Base-by-base conservation (phyloP, 208 protist species). In the Trypanosoma conorhini region DNA sequence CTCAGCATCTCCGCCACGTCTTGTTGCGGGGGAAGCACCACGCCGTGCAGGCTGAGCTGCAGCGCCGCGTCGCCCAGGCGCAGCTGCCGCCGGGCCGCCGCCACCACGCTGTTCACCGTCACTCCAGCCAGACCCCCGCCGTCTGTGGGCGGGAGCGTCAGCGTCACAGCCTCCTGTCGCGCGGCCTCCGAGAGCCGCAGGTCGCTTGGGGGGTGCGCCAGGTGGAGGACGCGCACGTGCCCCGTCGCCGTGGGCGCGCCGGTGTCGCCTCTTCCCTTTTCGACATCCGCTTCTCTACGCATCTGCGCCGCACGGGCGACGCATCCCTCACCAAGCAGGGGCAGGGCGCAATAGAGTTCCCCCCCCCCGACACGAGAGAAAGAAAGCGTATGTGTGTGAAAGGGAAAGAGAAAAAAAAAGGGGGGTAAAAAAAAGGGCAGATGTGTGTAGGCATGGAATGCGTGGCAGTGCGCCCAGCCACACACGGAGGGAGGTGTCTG, bases 21-120 rank as follows among this genome's bases (percentile, higher is more conserved):
- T 44, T 72, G 33, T 33, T 44, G 28, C 24, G 56, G 67, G 28
- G 26, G 24, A 1, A 72, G 57, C 15, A 64, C 56, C 10, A 72
- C 22, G 17, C 67, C 67, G 19, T 57, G 42, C 28, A 72, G 67
- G 40, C 56, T 64, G 42, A 72, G 67, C 57, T 57, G 67, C 35
- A 72, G 57, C 42, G 56, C 22, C 17, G 33, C 28, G n/a, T 12
- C 57, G 13, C 8, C 17, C 21, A 63, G 2, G 12, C 21, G 54
- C 46, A 62, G 44, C 54, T 62, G 67, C 9, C 15, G 42, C 44
- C 30, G 40, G 4, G 57, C 56, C 42, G 46, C 40, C 31, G 33
- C 26, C 40, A 64, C 67, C 24, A 63, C 42, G 28, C 31, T 3
- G 2, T 8, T 30, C 0, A 30, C 67, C 7, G 67, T 40, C 19